Evolutionary conservation across 495 filamentous ascomycete species (phyloP).

Genomic region (Usnea hakonensis): DNA sequence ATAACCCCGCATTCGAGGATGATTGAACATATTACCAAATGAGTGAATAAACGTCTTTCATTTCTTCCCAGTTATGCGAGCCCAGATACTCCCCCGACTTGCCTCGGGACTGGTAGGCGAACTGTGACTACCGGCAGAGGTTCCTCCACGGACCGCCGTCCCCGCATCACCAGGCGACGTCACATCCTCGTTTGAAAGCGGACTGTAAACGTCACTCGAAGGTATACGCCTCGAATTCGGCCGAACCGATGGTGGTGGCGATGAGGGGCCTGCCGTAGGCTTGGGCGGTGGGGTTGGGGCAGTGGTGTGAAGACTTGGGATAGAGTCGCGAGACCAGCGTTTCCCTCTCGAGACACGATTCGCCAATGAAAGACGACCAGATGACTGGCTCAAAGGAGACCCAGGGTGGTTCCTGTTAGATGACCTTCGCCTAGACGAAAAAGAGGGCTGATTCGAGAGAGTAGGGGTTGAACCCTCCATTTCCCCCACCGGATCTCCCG

Average conservation of each 20-base stretch:
- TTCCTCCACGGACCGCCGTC: not conserved
- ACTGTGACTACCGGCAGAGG: not conserved
- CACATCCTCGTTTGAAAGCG: constrained; percentile 2
- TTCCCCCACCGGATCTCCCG: constrained; percentile 1
- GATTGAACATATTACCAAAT: not conserved
- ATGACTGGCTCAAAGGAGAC: constrained; percentile 7
- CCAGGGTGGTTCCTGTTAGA: not conserved
- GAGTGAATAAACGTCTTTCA: not conserved
- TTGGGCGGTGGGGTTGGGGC: constrained; percentile 7
- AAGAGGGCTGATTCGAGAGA: not conserved
- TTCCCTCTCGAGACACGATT: not conserved
- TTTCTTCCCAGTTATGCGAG: not conserved
- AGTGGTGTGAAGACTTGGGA: constrained; percentile 4
- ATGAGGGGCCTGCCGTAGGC: not conserved
- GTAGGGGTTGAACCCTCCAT: constrained; percentile 3
- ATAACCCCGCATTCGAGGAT: not conserved
- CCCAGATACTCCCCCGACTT: not conserved
- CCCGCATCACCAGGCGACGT: constrained; percentile 1
- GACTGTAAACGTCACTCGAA: constrained; percentile 3
- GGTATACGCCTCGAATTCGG: not conserved
- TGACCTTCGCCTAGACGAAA: constrained; percentile 1
- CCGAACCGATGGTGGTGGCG: not conserved
- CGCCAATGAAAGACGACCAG: not conserved
- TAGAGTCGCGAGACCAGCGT: not conserved
- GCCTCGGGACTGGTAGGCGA: not conserved